A percentile compares a stretch with the other conserved stretches of the same genome.
These are phyloP conservation scores for Magnusiomyces magnusii DNA, from an alignment of 1,139 yeast species.

Conservation along the genomic window DNA sequence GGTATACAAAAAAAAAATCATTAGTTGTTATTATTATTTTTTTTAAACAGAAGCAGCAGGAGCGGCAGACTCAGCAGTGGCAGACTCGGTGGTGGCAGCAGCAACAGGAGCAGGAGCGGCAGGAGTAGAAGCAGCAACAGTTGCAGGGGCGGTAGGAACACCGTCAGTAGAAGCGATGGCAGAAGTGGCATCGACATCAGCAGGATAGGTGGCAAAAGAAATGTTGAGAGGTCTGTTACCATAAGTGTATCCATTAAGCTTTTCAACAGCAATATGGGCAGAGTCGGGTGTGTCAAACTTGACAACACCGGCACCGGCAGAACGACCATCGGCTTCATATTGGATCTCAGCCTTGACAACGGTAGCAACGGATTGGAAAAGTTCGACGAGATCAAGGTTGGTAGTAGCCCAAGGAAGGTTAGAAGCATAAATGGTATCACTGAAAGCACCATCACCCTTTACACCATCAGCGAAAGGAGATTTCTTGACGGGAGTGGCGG, in stretches of 20 bases:
- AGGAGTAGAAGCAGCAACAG: constrained; percentile 1
- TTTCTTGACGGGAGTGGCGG: constrained; percentile 16
- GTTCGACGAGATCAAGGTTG: constrained; percentile 73
- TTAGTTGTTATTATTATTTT: no score
- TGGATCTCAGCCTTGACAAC: constrained; percentile 75
- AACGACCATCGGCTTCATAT: constrained; percentile 54
- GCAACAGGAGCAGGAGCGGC: constrained; percentile 9
- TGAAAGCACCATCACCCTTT: constrained; percentile 54
- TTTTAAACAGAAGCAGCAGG: neutral
- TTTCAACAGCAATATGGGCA: constrained; percentile 68
- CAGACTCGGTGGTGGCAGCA: neutral
- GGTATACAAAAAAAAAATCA: no score
- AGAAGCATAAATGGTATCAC: constrained; percentile 57
- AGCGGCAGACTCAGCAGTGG: neutral
- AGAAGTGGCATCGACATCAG: neutral
- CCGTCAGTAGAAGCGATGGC: neutral
- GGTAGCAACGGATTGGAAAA: constrained; percentile 78
- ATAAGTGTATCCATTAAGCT: constrained; percentile 70
- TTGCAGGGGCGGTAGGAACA: constrained; percentile 5
- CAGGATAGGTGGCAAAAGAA: constrained; percentile 42
- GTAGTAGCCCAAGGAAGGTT: constrained; percentile 89
- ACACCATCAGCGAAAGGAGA: constrained; percentile 57
- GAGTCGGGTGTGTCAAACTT: constrained; percentile 59
- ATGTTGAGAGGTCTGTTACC: constrained; percentile 71
- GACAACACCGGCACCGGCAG: constrained; percentile 81